Percentiles rank a stretch among this genome's conserved stretches.
These are phyloP conservation scores for Auriculariales sp. DNA, from an alignment of 768 basidiomycete species.

Conservation along the genomic window DNA sequence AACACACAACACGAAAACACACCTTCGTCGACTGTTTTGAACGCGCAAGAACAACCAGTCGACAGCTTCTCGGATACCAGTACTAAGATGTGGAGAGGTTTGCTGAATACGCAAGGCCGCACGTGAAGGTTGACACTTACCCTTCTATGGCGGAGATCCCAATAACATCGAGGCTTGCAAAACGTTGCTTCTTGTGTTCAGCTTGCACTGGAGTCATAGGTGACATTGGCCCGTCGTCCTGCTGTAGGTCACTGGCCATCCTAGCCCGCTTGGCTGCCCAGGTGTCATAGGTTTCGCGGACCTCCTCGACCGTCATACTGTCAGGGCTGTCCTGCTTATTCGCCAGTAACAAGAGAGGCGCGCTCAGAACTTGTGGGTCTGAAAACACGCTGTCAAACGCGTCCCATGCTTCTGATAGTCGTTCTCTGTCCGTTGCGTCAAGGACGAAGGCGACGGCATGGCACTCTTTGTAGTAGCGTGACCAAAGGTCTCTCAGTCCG, in stretches of 20 bases:
- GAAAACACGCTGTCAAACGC: slow-evolving; percentile 88
- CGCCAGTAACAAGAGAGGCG: slow-evolving; percentile 82
- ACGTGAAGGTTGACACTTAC: slow-evolving; percentile 28
- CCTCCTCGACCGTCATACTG: slow-evolving; percentile 78
- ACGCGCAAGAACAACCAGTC: slow-evolving; percentile 93
- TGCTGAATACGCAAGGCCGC: not conserved
- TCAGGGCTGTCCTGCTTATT: slow-evolving; percentile 87
- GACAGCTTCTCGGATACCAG: slow-evolving; percentile 78
- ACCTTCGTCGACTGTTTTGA: slow-evolving; percentile 66
- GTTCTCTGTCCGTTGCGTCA: slow-evolving; percentile 80
- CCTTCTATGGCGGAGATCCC: slow-evolving; percentile 85
- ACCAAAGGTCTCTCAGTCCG: slow-evolving; percentile 90
- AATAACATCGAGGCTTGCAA: slow-evolving; percentile 77
- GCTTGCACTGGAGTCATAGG: slow-evolving; percentile 21
- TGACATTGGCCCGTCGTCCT: slow-evolving; percentile 44
- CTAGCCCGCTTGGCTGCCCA: slow-evolving; percentile 55
- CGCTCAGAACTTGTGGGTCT: slow-evolving; percentile 75
- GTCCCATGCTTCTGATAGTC: slow-evolving; percentile 90
- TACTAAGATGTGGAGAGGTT: slow-evolving; percentile 28
- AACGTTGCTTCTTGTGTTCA: slow-evolving; percentile 28
- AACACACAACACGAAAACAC: not conserved
- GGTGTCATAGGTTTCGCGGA: slow-evolving; percentile 76
- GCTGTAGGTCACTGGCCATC: slow-evolving; percentile 4
- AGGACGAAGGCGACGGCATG: slow-evolving; percentile 94
- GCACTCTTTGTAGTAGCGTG: slow-evolving; percentile 87